Conservation (phyloP, 2,329 filamentous ascomycete species). For the Plectosphaerella plurivora region DNA sequence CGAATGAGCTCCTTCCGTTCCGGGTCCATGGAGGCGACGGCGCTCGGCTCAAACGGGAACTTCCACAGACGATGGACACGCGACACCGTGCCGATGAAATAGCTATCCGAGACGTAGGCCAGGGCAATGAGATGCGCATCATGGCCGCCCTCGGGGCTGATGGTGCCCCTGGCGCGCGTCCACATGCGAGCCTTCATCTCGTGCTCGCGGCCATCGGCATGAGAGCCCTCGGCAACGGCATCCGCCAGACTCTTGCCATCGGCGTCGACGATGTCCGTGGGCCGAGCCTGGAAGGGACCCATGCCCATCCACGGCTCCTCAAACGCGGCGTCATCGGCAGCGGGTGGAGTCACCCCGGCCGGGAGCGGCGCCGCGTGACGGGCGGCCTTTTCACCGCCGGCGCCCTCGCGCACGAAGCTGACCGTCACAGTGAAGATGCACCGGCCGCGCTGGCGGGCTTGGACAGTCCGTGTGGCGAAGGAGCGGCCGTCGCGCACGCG, state of each 20-base stretch:
- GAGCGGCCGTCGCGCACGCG: constrained; percentile 84
- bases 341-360: constrained; percentile 27
- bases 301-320: constrained; percentile 46
- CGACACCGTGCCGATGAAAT: constrained; percentile 86
- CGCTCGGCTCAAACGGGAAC: constrained; percentile 52
- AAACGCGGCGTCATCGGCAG: constrained; percentile 30
- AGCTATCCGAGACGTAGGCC: constrained; percentile 89
- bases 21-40: constrained; percentile 46
- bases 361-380: constrained; percentile 64
- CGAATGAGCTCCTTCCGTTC: constrained; percentile 31
- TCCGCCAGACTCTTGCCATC: constrained; percentile 30
- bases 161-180: constrained; percentile 70
- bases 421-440: constrained; percentile 96
- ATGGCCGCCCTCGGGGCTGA: constrained; percentile 68
- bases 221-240: constrained; percentile 1
- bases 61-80: constrained; percentile 78
- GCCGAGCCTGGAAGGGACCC: constrained; percentile 11
- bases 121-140: constrained; percentile 81
- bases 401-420: constrained; percentile 71
- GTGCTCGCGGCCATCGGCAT: constrained; percentile 20
- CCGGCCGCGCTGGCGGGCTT: constrained; percentile 80
- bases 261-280: constrained; percentile 30
- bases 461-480: constrained; percentile 91
- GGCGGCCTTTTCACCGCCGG: constrained; percentile 47
- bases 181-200: constrained; percentile 68